A percentile compares a stretch with the other conserved stretches of the same genome.
phyloP scores from a whole-genome alignment of 75 land plant genomes.

The Pinus tabuliformis region DNA sequence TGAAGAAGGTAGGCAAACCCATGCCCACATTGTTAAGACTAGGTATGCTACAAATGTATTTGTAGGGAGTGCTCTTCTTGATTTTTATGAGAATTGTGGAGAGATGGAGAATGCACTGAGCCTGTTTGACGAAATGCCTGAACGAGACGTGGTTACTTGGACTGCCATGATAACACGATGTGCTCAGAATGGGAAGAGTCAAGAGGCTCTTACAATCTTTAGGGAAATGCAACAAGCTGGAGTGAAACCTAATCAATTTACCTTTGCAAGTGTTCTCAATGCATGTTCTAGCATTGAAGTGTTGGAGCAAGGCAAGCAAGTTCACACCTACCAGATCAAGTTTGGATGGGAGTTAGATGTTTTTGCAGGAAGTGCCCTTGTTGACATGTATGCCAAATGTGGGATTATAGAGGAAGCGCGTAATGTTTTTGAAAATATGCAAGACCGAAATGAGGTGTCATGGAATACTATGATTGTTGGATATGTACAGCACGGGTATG shows the following conservation, averaged over 20 bases:
- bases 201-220: conserved; percentile 20
- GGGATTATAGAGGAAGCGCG: too few species aligned
- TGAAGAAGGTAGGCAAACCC: conserved; percentile 1
- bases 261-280: conserved; percentile 17
- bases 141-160: conserved; percentile 8
- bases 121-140: conserved; percentile 8
- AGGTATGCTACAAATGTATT: background rate
- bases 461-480: too few species aligned
- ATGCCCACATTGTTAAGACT: conserved; percentile 6
- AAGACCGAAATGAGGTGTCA: too few species aligned
- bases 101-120: conserved; percentile 4
- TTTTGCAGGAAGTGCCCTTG: conserved; percentile 9
- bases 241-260: conserved; percentile 10
- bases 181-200: conserved; percentile 37
- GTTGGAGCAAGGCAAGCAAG: conserved; percentile 1
- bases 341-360: conserved; percentile 34
- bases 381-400: too few species aligned
- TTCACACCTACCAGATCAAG: conserved; percentile 12
- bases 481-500: too few species aligned
- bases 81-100: conserved; percentile 7
- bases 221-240: conserved; percentile 14
- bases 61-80: conserved; percentile 8
- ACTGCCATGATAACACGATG: conserved; percentile 14
- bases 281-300: conserved; percentile 19
- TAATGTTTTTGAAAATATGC: too few species aligned